Evolutionary conservation across 2,329 filamentous ascomycete species (phyloP), one percentile per base, ranked within the genome.

Genomic region (Aspergillus vadensis): DNA sequence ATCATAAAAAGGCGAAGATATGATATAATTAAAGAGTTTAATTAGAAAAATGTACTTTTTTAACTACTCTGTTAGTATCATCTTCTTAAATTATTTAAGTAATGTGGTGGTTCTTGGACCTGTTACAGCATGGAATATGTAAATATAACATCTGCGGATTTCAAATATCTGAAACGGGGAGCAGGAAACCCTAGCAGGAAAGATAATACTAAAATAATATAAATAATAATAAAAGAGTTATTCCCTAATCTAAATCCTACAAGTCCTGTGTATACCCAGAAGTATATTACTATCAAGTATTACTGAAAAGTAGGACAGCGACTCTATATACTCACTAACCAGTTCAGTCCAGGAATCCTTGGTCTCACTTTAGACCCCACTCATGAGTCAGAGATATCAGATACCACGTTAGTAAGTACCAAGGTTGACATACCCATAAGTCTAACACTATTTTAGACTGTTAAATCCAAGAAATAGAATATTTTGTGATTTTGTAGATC

Each of bases 261-360:
- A 10, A 55, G 41, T 17, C 39, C 10, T 6, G 21, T 50, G 14
- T 61, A 58, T 49, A 14, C 9, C 32, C 32, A 12, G 14, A 32
- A 61, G 39, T 41, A 43, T 9, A n/a, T 14, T 15, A 21, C 3
- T 36, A 27, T 61, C 30, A 58, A 58, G 41, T 30, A 38, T 15
- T 27, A 43, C 12, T 41, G 59, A 19, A 38, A 51, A 19, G 48
- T 61, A 21, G 59, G 55, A 27, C 53, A 57, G 17, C 41, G 55
- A 55, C 55, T 61, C 8, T 50, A 58, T 25, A 9, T 54, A 15
- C 23, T 61, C 5, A 55, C 39, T 8, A 17, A 49, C 7, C 39
- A 38, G 39, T 61, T 54, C 43, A 55, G 59, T 32, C 39, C 25
- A 54, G 59, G 59, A 21, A 63, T 67, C 55, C 53, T 65, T 32